Percentiles rank a stretch among this genome's conserved stretches.
These are phyloP conservation scores for Aspergillus fumigatus DNA, from an alignment of 2,329 filamentous ascomycete genomes.

Conservation along the genomic window DNA sequence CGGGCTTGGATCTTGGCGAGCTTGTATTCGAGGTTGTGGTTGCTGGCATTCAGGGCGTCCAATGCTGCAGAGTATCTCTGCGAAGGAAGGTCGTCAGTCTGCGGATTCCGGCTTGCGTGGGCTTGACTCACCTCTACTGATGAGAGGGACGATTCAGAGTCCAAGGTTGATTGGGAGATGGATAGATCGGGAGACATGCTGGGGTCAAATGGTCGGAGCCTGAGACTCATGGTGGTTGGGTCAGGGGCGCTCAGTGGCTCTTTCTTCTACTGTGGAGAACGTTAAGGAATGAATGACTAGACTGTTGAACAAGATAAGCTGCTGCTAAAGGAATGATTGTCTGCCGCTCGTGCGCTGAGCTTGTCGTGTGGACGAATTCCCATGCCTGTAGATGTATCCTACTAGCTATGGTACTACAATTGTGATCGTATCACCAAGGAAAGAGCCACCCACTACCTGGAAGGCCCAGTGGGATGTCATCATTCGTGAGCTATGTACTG, in stretches of 20 bases:
- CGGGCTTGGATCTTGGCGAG: constrained; percentile 20
- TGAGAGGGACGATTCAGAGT: not conserved
- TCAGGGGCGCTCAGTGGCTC: not conserved
- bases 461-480: not conserved
- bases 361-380: not conserved
- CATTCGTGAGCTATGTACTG: not conserved
- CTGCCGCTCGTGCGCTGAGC: not conserved
- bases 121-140: constrained; percentile 12
- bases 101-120: too few relatives aligned
- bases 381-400: not conserved
- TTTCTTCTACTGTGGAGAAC: not conserved
- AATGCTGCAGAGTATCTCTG: constrained; percentile 19
- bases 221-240: constrained; percentile 10
- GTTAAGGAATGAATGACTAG: constrained; percentile 7
- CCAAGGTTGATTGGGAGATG: constrained; percentile 2
- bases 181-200: constrained; percentile 19
- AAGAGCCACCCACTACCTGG: not conserved
- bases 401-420: not conserved
- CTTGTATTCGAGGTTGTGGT: constrained; percentile 22
- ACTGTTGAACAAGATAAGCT: constrained; percentile 7
- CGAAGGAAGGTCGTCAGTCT: not conserved
- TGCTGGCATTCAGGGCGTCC: constrained; percentile 19
- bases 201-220: constrained; percentile 14
- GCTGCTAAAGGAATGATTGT: constrained; percentile 9
- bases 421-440: not conserved